Evolutionary conservation across 345 rosid genomes (phyloP), one percentile per base, ranked within the genome.

Genomic region (Pistacia atlantica): DNA sequence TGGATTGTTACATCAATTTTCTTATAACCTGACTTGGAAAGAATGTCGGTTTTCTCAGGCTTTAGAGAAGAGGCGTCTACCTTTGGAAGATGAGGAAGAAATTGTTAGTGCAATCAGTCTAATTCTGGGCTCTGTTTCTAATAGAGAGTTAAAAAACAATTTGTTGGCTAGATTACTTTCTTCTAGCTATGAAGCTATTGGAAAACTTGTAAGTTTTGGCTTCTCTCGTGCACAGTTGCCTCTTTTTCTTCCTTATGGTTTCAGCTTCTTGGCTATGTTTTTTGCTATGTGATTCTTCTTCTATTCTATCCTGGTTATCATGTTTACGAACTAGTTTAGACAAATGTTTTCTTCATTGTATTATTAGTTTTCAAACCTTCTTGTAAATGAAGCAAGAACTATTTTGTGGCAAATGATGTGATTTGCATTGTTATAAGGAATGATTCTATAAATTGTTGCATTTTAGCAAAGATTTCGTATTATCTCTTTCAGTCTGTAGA

Each of bases 31-130:
- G 55, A 42, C 25, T 31, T 35, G 33, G 18, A 18, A 55, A 22
- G 45, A 62, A 57, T 18, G 11, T 68, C 46, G 58, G 8, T 64
- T 42, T 69, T 72, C 62, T 20, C 86, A 91, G 93, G 87, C 89
- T 69, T 83, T 95, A 87, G 97, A 90, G 79, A 90, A 89, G 84
- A 86, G 84, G 75, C 85, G 83, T 78, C 82, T 93, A 84, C 88
- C 97, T 77, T 83, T 90, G 83, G 96, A 93, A 85, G 98, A 89
- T 75, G 99, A 93, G 84, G 98, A 89, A 83, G 99, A 93, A 88
- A 90, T 93, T 76, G 87, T 90, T 68, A 84, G 87, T 64, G 98
- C 98, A 20, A 87, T 93, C 75, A 91, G 87, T 82, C 79, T 84
- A 77, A 84, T 92, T 80, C 89, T 93, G 78, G 89, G 91, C 51